A percentile compares a stretch with the other conserved stretches of the same genome.
These are phyloP conservation scores for Trichoderma orchidacearum DNA, from an alignment of 495 filamentous ascomycete species.

Conservation along the genomic window DNA sequence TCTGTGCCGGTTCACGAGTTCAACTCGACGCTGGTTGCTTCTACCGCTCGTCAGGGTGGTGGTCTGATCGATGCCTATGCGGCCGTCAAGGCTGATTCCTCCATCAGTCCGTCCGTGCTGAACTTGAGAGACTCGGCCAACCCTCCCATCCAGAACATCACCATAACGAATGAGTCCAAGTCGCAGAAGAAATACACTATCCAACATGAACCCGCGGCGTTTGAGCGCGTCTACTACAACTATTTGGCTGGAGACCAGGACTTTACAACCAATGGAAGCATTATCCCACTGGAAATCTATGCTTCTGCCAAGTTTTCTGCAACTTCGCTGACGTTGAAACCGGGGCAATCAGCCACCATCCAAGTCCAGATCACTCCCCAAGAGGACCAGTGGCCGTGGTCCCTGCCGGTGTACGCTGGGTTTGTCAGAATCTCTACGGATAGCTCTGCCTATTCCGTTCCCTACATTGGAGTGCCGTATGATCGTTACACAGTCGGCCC, in stretches of 20 bases:
- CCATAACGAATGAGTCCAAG: not conserved
- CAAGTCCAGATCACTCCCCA: not conserved
- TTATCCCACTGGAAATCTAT: not conserved
- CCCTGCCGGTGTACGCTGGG: not conserved
- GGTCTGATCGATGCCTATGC: constrained; percentile 16
- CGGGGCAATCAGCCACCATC: not conserved
- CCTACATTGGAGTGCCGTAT: not conserved
- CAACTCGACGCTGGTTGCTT: constrained; percentile 5
- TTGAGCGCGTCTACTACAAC: not conserved
- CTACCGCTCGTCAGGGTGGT: constrained; percentile 13
- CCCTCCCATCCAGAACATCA: not conserved
- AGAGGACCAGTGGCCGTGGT: not conserved
- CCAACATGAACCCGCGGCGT: not conserved
- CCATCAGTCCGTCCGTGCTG: not conserved
- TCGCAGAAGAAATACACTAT: not conserved
- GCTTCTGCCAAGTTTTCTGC: not conserved
- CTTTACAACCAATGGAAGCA: not conserved
- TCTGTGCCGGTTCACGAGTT: constrained; percentile 8
- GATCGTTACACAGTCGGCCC: not conserved
- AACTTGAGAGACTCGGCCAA: not conserved
- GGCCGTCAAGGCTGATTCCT: constrained; percentile 10
- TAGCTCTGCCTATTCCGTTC: not conserved
- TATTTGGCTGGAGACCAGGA: not conserved
- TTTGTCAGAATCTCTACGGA: not conserved
- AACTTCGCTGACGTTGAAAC: not conserved